A percentile compares a stretch with the other conserved stretches of the same genome.
phyloP scores from a whole-genome alignment of 805 yeast species.

The Candida glaebosa region DNA sequence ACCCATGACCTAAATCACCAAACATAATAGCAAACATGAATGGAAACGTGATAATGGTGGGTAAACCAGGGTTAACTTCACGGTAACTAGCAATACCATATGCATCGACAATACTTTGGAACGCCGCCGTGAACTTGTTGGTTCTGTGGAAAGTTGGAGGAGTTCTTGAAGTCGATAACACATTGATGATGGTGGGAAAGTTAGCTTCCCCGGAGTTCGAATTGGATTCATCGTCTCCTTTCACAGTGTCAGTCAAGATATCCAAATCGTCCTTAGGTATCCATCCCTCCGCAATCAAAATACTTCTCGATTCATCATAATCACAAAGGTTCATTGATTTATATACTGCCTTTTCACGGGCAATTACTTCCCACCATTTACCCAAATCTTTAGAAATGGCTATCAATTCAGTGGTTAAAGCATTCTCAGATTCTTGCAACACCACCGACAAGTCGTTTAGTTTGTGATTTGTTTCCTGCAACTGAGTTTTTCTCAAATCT shows the following conservation, averaged over 20 bases:
- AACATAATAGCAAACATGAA: slow-evolving; percentile 84
- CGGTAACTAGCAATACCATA: slow-evolving; percentile 74
- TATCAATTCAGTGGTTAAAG: slow-evolving; percentile 72
- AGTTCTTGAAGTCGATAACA: slow-evolving; percentile 58
- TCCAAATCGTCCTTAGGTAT: slow-evolving; percentile 75
- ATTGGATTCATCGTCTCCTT: slow-evolving; percentile 55
- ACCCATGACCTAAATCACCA: slow-evolving; percentile 81
- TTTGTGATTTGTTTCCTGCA: slow-evolving; percentile 22
- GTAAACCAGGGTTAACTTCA: slow-evolving; percentile 73
- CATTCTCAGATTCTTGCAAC: slow-evolving; percentile 44
- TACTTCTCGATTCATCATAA: slow-evolving; percentile 78
- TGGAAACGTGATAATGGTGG: slow-evolving; percentile 73
- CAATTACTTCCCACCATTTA: slow-evolving; percentile 59
- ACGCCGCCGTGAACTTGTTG: slow-evolving; percentile 66
- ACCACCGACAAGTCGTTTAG: slow-evolving; percentile 35
- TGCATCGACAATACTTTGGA: slow-evolving; percentile 71
- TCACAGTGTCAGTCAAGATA: slow-evolving; percentile 61
- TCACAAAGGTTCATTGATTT: slow-evolving; percentile 74
- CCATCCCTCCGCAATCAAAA: slow-evolving; percentile 97
- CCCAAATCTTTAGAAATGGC: slow-evolving; percentile 73
- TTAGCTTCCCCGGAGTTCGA: slow-evolving; percentile 13
- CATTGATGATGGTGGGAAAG: slow-evolving; percentile 54
- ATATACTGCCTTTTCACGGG: slow-evolving; percentile 81
- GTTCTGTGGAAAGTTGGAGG: slow-evolving; percentile 73
- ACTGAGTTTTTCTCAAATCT: slow-evolving; percentile 28